Conservation (phyloP, 2,329 filamentous ascomycete species). For the Dichotomopilus funicola region DNA sequence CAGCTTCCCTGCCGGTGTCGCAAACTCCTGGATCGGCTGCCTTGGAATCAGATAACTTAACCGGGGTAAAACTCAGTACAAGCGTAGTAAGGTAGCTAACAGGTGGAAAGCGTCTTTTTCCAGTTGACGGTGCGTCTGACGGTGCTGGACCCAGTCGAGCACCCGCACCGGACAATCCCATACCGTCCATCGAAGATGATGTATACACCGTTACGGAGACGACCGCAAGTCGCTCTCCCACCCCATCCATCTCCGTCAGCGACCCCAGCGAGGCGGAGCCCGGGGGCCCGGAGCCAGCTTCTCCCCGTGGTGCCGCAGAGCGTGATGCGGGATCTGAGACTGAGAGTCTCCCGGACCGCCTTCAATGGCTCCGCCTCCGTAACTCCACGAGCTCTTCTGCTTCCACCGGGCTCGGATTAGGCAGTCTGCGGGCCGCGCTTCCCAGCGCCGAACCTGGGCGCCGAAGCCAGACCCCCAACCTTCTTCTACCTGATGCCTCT, state of each 20-base stretch:
- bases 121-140: not conserved
- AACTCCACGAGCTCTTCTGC: not conserved
- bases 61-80: not conserved
- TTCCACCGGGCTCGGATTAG: not conserved
- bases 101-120: not conserved
- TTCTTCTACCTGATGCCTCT: not conserved
- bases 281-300: not conserved
- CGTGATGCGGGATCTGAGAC: not conserved
- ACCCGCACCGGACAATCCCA: not conserved
- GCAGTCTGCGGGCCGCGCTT: not conserved
- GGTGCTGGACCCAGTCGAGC: not conserved
- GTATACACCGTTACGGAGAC: not conserved
- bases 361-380: not conserved
- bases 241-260: constrained; percentile 1
- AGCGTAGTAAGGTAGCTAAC: not conserved
- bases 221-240: not conserved
- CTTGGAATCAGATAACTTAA: too few species aligned
- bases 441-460: not conserved
- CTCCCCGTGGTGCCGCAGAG: not conserved
- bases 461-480: not conserved
- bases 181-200: not conserved
- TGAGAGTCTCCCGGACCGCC: not conserved
- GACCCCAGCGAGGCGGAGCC: not conserved
- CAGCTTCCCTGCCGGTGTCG: not conserved
- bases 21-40: not conserved